phyloP scores from a whole-genome alignment of 1,284 basidiomycete genomes.

The Ceratobasidium sp. region DNA sequence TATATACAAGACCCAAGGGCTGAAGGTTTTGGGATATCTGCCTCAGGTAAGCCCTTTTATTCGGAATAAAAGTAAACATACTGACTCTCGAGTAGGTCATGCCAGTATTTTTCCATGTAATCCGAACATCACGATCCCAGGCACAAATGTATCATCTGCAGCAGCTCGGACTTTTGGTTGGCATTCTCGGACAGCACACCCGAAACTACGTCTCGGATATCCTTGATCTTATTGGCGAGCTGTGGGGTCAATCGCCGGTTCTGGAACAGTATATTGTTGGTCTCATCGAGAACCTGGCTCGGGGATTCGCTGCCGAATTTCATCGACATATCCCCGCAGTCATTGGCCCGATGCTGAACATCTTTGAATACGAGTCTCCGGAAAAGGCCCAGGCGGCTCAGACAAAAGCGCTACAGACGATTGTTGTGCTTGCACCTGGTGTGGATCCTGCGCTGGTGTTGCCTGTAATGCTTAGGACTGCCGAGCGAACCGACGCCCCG shows the following conservation, averaged over 20 bases:
- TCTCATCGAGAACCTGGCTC: constrained; percentile 63
- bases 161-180: constrained; percentile 94
- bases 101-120: constrained; percentile 92
- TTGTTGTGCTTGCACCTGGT: constrained; percentile 66
- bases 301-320: constrained; percentile 67
- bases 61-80: too few species aligned
- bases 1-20: constrained; percentile 97
- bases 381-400: constrained; percentile 49
- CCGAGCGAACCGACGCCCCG: constrained; percentile 60
- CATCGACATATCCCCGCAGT: constrained; percentile 65
- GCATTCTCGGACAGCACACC: constrained; percentile 98
- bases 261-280: constrained; percentile 70
- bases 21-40: constrained; percentile 95
- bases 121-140: constrained; percentile 76
- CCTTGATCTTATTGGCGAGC: constrained; percentile 82
- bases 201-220: constrained; percentile 88
- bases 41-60: constrained; percentile 76
- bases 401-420: constrained; percentile 60
- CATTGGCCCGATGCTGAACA: constrained; percentile 60
- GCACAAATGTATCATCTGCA: constrained; percentile 95
- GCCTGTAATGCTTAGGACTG: constrained; percentile 62
- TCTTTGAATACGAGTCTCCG: constrained; percentile 52
- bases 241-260: constrained; percentile 83
- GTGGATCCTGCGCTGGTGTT: constrained; percentile 63
- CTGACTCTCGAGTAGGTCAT: constrained; percentile 71